Evolutionary conservation across 306 rosid species (phyloP).

Genomic region (Casuarina glauca): DNA sequence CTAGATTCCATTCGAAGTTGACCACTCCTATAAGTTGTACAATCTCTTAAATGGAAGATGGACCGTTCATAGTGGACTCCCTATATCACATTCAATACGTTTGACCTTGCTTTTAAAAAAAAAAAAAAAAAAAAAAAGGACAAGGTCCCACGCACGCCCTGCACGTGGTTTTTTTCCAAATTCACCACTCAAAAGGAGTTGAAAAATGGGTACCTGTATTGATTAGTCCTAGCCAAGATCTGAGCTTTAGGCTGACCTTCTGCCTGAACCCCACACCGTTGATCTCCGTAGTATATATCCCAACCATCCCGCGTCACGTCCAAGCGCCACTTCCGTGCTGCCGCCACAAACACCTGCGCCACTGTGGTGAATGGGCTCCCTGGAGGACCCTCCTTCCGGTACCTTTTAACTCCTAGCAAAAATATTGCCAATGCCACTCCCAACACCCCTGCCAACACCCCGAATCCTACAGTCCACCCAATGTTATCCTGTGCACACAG

Average conservation of each 20-base stretch:
- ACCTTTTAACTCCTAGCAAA: conserved; percentile 51
- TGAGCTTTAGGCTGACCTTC: conserved; percentile 28
- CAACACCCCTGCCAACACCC: conserved; percentile 53
- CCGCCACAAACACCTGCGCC: conserved; percentile 64
- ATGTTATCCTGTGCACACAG: conserved; percentile 48
- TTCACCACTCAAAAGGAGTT: neutral
- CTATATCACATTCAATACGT: too few species aligned
- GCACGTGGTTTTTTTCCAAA: neutral
- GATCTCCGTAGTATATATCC: conserved; percentile 32
- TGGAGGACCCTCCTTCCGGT: conserved; percentile 39
- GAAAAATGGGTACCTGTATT: conserved; percentile 45
- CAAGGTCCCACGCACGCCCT: neutral
- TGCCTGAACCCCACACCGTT: neutral
- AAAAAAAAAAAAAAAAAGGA: too few species aligned
- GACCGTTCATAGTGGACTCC: too few species aligned
- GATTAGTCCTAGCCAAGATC: conserved; percentile 39
- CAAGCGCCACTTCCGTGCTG: conserved; percentile 50
- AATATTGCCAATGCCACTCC: conserved; percentile 49
- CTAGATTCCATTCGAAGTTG: too few species aligned
- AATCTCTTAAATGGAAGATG: too few species aligned
- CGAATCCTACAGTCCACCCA: conserved; percentile 68
- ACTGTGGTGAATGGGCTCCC: conserved; percentile 65
- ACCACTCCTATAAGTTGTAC: too few species aligned
- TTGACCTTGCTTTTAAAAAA: too few species aligned
- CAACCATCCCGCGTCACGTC: neutral